Percentiles rank a stretch among this genome's conserved stretches.
These are phyloP conservation scores for Fusarium proliferatum DNA, from an alignment of 2,329 filamentous ascomycete species.

Conservation along the genomic window DNA sequence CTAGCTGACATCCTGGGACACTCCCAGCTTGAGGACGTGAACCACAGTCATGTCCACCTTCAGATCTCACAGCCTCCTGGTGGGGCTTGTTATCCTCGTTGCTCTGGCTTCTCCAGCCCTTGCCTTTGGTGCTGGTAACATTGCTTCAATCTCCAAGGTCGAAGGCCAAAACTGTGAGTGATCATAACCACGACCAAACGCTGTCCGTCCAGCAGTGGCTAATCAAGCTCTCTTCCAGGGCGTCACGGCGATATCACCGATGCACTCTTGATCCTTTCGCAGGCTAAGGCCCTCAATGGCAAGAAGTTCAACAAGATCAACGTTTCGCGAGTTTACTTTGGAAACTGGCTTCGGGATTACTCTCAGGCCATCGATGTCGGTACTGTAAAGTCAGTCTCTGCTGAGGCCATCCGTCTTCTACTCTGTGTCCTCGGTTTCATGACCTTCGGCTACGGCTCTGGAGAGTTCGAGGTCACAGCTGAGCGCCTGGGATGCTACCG, in stretches of 20 bases:
- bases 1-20: slow-evolving; percentile 16
- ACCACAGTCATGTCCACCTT: slow-evolving; percentile 58
- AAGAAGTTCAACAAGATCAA: slow-evolving; percentile 92
- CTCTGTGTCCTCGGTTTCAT: slow-evolving; percentile 92
- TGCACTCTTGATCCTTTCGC: slow-evolving; percentile 78
- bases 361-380: slow-evolving; percentile 94
- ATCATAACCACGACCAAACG: background rate
- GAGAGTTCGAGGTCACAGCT: slow-evolving; percentile 85
- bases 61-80: slow-evolving; percentile 61
- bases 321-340: slow-evolving; percentile 92
- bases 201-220: background rate
- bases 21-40: slow-evolving; percentile 36
- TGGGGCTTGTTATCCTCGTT: slow-evolving; percentile 71
- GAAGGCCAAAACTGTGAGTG: slow-evolving; percentile 83
- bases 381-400: slow-evolving; percentile 89
- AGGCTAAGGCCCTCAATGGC: slow-evolving; percentile 62
- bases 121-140: slow-evolving; percentile 90
- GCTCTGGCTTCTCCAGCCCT: slow-evolving; percentile 74
- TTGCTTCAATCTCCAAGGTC: slow-evolving; percentile 81
- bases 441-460: slow-evolving; percentile 86
- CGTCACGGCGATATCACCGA: slow-evolving; percentile 95
- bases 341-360: slow-evolving; percentile 95
- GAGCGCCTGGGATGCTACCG: slow-evolving; percentile 86
- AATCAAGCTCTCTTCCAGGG: slow-evolving; percentile 58
- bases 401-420: slow-evolving; percentile 89